Base-by-base conservation (phyloP, 495 filamentous ascomycete genomes). In the Tuber umbilicatum region DNA sequence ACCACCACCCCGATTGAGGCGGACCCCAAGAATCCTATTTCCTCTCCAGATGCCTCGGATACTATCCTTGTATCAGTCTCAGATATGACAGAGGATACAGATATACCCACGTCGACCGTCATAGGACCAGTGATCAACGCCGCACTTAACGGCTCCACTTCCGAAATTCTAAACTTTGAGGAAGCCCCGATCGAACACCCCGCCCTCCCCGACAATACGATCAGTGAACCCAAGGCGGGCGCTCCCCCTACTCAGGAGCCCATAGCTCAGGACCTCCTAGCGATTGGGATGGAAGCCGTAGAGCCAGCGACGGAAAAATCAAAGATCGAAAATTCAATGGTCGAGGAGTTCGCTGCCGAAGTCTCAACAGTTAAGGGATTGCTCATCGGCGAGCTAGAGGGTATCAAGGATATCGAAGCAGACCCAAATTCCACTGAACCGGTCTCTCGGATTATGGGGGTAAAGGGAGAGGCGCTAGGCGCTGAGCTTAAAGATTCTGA, bases 381-480 rank as follows among this genome's bases (percentile, higher is more conserved):
- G 14, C 27, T 17, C 31, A 4, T 17, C 55, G 14, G 19, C 17
- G 27, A 35, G 27, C 55, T 4, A 1, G 55, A 35, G 55, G 27
- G 27, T 19, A 6, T 14, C 12, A 17, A 31, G 55, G 27, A 64
- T 31, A 64, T 35, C 55, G 10, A 35, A 17, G 14, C 14, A 12
- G 55, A 64, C 17, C 14, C 14, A 64, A 16, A 35, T 12, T 5
- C 35, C 27, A 17, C 31, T 35, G 2, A 31, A 17, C 55, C 12
- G 3, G 31, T 6, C 6, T 43, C 69, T 40, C n/a, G 27, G 40
- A 40, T 72, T 23, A 67, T 71, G 35, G 76, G 74, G 38, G 64
- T 68, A 14, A 69, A 74, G 47, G 77, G 67, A 60, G 72, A 74
- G 12, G 19, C 23, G 9, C 50, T 9, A 67, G 69, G n/a, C 12